Evolutionary conservation across 108 stramenopile species (phyloP).

Genomic region (Skeletonema grethae): DNA sequence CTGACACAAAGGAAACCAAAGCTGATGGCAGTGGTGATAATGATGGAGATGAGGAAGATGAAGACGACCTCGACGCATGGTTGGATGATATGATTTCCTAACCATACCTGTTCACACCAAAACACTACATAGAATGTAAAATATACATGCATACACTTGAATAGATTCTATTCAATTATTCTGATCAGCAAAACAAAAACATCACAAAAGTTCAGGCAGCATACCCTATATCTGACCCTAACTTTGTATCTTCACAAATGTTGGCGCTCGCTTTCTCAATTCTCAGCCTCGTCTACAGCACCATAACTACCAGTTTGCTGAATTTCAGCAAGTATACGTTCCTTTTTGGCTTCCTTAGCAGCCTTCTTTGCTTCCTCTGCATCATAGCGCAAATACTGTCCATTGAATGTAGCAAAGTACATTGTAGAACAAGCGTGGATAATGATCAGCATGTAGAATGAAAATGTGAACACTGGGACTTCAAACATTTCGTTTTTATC

Average conservation of each 20-base stretch:
- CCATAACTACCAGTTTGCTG: constrained; percentile 19
- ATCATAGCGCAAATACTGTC: constrained; percentile 80
- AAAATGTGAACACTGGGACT: constrained; percentile 81
- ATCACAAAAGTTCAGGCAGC: neutral
- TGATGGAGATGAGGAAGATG: constrained; percentile 17
- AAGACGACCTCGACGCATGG: constrained; percentile 43
- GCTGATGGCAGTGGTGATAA: neutral
- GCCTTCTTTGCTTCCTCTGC: constrained; percentile 70
- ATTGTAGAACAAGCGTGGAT: constrained; percentile 77
- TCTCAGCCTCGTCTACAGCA: constrained; percentile 3
- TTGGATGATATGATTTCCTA: constrained; percentile 36
- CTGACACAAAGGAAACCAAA: neutral
- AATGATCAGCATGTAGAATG: constrained; percentile 84
- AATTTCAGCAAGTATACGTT: constrained; percentile 4
- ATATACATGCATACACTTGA: neutral
- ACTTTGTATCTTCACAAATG: neutral
- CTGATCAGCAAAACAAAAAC: neutral
- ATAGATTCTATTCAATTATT: neutral
- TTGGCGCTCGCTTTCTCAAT: neutral
- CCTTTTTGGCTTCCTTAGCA: constrained; percentile 21
- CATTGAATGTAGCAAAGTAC: constrained; percentile 90
- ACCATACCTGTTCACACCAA: neutral
- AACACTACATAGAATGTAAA: neutral
- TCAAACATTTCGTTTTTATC: constrained; percentile 49
- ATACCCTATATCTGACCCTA: neutral